A percentile compares a stretch with the other conserved stretches of the same genome.
These are phyloP conservation scores for Hyphodiscus hymeniophilus DNA, from an alignment of 495 filamentous ascomycete species.

Conservation along the genomic window DNA sequence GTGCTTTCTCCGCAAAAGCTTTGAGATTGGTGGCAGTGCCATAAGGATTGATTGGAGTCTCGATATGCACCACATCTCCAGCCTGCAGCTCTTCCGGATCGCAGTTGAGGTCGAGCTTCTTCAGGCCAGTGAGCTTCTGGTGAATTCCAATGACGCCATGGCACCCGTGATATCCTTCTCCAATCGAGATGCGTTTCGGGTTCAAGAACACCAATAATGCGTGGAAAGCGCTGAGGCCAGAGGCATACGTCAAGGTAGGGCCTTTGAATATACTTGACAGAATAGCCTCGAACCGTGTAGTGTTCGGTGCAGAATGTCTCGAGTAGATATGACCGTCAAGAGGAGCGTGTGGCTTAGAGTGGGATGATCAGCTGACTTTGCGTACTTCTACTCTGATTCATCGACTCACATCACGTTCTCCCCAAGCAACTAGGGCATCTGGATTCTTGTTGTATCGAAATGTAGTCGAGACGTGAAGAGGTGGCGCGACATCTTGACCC, in stretches of 20 bases:
- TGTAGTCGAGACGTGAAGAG: constrained; percentile 73
- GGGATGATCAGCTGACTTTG: constrained; percentile 11
- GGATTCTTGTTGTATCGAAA: constrained; percentile 43
- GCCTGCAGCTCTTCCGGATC: constrained; percentile 42
- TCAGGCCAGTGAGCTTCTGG: constrained; percentile 58
- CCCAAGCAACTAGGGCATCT: constrained; percentile 43
- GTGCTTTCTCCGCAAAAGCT: constrained; percentile 61
- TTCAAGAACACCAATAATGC: constrained; percentile 69
- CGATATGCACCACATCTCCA: constrained; percentile 85
- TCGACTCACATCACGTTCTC: constrained; percentile 33
- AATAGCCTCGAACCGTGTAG: constrained; percentile 74
- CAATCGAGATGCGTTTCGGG: constrained; percentile 70
- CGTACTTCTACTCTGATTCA: background rate
- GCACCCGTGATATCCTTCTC: constrained; percentile 85
- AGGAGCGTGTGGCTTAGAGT: constrained; percentile 28
- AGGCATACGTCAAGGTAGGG: constrained; percentile 65
- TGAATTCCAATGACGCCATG: constrained; percentile 73
- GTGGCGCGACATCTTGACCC: constrained; percentile 69
- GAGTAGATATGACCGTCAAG: constrained; percentile 66
- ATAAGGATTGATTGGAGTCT: constrained; percentile 84
- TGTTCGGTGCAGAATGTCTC: constrained; percentile 63
- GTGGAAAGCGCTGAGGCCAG: constrained; percentile 82
- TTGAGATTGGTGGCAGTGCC: constrained; percentile 69
- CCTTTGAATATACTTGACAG: constrained; percentile 65
- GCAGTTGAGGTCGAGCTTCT: constrained; percentile 57